Percentiles rank a stretch among this genome's conserved stretches.
Evolutionary conservation across 2,329 filamentous ascomycete genomes (phyloP).

Genomic region (Mariannaea sp.): DNA sequence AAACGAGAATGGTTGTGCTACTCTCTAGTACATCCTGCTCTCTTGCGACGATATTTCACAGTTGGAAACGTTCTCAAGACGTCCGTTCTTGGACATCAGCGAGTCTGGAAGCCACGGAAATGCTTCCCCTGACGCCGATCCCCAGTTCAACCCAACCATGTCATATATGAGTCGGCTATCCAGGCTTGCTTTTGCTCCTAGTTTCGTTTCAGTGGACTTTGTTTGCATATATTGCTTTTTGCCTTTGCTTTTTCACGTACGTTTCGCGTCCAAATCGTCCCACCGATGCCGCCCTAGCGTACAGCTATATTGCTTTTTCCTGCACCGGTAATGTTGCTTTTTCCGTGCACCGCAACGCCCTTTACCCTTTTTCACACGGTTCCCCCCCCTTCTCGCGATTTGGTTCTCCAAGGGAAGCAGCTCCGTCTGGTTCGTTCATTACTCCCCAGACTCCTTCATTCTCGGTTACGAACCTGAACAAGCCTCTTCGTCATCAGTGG

Average conservation of each 20-base stretch:
- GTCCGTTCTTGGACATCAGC: no score
- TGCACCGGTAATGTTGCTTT: background rate
- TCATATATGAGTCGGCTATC: slow-evolving; percentile 3
- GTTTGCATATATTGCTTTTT: slow-evolving; percentile 13
- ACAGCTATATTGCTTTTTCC: slow-evolving; percentile 26
- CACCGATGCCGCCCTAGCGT: slow-evolving; percentile 27
- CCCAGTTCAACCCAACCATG: slow-evolving; percentile 1
- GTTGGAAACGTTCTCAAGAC: no score
- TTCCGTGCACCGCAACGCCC: background rate
- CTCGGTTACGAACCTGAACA: slow-evolving; percentile 18
- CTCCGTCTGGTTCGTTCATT: background rate
- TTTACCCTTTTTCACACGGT: background rate
- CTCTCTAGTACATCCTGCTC: no score
- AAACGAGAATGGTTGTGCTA: background rate
- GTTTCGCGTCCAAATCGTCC: slow-evolving; percentile 31
- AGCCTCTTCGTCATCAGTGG: slow-evolving; percentile 20
- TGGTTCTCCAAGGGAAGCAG: slow-evolving; percentile 4
- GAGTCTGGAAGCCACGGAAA: no score
- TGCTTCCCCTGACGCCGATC: slow-evolving; percentile 22
- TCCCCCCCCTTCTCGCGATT: slow-evolving; percentile 3
- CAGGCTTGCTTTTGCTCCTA: slow-evolving; percentile 5
- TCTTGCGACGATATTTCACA: no score
- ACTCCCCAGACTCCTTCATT: slow-evolving; percentile 4
- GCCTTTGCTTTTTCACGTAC: slow-evolving; percentile 34
- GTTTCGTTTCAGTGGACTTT: slow-evolving; percentile 25